Conservation (phyloP, 495 filamentous ascomycete genomes). For the Aspergillus conjunctus region DNA sequence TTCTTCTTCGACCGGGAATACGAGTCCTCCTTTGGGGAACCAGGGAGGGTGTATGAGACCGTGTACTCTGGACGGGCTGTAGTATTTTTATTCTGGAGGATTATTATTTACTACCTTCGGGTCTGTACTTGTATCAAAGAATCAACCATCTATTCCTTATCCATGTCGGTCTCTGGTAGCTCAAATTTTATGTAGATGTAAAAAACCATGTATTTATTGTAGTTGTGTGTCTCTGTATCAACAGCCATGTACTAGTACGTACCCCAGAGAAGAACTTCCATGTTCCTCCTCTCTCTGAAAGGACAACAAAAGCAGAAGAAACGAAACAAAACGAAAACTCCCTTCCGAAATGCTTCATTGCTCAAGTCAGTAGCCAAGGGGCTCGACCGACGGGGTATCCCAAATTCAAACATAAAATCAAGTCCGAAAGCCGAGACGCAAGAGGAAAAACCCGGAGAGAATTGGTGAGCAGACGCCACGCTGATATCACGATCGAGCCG, state of each 20-base stretch:
- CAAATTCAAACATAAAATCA: constrained; percentile 1
- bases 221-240: no score
- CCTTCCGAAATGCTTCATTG: constrained; percentile 3
- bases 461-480: not conserved
- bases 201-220: no score
- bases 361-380: constrained; percentile 26
- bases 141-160: not conserved
- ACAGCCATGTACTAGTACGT: no score
- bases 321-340: no score
- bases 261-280: no score
- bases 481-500: not conserved
- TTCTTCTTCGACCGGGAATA: constrained; percentile 8
- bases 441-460: not conserved
- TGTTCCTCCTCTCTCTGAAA: no score
- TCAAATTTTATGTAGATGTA: no score
- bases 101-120: constrained; percentile 3
- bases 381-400: constrained; percentile 34
- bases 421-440: constrained; percentile 7
- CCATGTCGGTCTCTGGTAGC: not conserved
- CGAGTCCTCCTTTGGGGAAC: not conserved
- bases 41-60: constrained; percentile 7
- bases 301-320: no score
- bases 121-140: not conserved
- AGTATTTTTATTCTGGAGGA: constrained; percentile 3
- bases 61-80: constrained; percentile 14